Percentiles rank a stretch among this genome's conserved stretches.
These are phyloP conservation scores for Stentor roeselii DNA, from an alignment of 73 alveolate genomes.

Conservation along the genomic window DNA sequence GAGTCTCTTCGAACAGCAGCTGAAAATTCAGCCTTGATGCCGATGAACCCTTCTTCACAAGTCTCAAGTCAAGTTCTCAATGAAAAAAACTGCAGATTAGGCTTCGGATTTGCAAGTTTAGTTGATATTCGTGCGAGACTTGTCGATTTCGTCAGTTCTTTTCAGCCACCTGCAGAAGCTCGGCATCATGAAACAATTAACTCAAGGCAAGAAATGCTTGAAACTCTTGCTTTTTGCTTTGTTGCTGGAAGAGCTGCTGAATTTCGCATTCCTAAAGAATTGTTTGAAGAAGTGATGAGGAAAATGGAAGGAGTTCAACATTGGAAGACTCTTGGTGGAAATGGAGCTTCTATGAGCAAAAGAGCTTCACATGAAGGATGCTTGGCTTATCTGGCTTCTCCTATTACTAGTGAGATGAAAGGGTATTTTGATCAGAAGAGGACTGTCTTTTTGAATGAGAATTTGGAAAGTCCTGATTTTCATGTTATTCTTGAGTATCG, in stretches of 20 bases:
- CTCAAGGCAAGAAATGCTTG: background rate
- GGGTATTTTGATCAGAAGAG: background rate
- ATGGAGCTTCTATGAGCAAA: background rate
- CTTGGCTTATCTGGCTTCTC: background rate
- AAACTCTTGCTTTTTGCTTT: background rate
- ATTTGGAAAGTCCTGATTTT: background rate
- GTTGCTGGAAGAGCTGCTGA: conserved; percentile 20
- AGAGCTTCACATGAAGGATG: conserved; percentile 21
- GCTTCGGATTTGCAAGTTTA: background rate
- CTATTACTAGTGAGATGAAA: conserved; percentile 1
- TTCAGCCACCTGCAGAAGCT: conserved; percentile 10
- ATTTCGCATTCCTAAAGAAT: background rate
- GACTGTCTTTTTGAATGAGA: background rate
- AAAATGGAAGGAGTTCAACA: background rate
- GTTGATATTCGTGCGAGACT: background rate
- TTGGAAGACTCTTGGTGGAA: conserved; percentile 2
- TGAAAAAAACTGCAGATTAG: background rate
- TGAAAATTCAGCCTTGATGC: no score
- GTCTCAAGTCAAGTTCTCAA: no score
- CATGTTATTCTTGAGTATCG: conserved; percentile 11
- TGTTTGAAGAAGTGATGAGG: background rate
- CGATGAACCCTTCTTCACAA: no score
- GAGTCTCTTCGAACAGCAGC: background rate
- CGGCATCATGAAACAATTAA: background rate
- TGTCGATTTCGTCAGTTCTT: background rate